Percentiles rank a stretch among this genome's conserved stretches.
Evolutionary conservation across 345 rosid species (phyloP).

Genomic region (Eucalyptus erythrocorys): DNA sequence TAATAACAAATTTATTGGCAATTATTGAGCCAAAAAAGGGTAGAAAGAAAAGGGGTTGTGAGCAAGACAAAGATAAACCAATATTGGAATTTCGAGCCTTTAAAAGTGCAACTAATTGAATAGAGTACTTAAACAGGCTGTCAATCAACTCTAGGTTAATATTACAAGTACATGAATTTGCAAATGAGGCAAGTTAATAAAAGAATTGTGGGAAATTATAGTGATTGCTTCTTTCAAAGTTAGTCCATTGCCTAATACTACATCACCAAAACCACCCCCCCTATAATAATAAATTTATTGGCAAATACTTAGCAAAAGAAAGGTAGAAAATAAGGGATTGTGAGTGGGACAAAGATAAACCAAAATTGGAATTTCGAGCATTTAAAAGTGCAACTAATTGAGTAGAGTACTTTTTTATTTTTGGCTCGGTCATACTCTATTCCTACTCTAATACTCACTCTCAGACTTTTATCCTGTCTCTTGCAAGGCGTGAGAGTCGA

Average conservation of each 20-base stretch:
- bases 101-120: neutral
- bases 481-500: too few relatives aligned
- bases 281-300: neutral
- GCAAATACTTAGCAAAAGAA: neutral
- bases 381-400: neutral
- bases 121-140: neutral
- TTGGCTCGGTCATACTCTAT: too few relatives aligned
- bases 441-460: too few relatives aligned
- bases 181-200: neutral
- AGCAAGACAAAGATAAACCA: neutral
- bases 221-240: neutral
- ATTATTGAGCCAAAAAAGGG: too few relatives aligned
- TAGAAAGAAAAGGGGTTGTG: neutral
- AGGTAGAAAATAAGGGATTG: neutral
- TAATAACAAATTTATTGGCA: neutral
- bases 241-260: neutral
- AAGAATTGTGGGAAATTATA: neutral
- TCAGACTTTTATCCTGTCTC: too few relatives aligned
- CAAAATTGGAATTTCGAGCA: neutral
- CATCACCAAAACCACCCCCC: neutral
- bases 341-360: neutral
- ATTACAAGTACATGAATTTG: neutral
- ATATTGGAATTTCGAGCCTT: neutral
- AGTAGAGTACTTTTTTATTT: neutral
- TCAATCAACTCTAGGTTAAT: neutral